Evolutionary conservation across 2,329 filamentous ascomycete species (phyloP).

Genomic region (Podosphaera aphanis): DNA sequence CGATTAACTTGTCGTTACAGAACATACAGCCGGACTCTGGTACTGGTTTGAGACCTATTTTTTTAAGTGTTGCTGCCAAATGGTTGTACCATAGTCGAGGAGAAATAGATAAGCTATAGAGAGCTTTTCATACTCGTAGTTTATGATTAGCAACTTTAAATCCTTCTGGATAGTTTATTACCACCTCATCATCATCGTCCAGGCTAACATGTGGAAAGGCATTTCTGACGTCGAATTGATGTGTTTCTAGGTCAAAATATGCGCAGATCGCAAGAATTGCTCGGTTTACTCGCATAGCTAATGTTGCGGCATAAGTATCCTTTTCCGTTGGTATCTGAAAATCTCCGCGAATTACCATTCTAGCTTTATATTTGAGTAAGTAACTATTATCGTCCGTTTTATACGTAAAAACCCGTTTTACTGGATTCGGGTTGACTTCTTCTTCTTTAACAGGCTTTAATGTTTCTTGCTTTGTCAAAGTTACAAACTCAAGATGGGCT

Average conservation of each 20-base stretch:
- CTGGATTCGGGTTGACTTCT: neutral
- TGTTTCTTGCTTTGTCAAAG: neutral
- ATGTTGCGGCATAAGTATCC: too few relatives aligned
- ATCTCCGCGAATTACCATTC: slow-evolving; percentile 9
- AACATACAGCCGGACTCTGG: neutral
- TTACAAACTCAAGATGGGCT: neutral
- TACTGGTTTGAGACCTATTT: neutral
- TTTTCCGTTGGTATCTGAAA: slow-evolving; percentile 4
- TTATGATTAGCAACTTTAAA: neutral
- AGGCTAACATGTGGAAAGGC: neutral
- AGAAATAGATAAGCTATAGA: neutral
- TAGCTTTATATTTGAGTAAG: slow-evolving; percentile 8
- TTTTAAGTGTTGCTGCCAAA: neutral
- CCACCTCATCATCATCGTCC: neutral
- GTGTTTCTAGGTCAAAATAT: neutral
- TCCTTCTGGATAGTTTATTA: neutral
- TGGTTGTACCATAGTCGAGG: neutral
- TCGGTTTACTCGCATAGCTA: too few relatives aligned
- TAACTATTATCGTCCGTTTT: slow-evolving; percentile 11
- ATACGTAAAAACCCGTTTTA: slow-evolving; percentile 11
- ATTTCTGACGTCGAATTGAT: neutral
- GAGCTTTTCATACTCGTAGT: neutral
- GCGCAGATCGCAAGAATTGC: neutral
- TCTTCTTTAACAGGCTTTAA: neutral
- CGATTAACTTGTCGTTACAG: neutral